Evolutionary conservation across 176 grass and related monocot species (phyloP).

Genomic region (Leersia perrieri): DNA sequence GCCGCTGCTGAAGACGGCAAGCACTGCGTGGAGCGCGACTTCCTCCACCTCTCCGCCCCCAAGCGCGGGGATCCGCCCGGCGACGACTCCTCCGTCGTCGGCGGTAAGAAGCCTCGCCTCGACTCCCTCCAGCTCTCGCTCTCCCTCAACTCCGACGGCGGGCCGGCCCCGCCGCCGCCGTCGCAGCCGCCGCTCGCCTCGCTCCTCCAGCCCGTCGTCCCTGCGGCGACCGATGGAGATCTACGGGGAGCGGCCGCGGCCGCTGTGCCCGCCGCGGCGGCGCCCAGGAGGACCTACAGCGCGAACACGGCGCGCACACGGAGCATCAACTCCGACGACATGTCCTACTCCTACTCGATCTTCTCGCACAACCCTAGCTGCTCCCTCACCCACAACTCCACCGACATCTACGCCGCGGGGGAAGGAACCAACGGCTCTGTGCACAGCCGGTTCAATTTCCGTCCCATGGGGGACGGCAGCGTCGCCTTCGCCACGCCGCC

Average conservation of each 20-base stretch:
- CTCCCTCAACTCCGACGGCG: constrained; percentile 65
- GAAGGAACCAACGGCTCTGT: constrained; percentile 98
- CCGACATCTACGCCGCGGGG: constrained; percentile 87
- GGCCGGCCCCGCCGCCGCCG: not conserved
- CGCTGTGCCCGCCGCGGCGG: constrained; percentile 17
- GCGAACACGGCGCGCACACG: constrained; percentile 62
- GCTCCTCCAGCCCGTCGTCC: constrained; percentile 14
- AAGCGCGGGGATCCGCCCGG: constrained; percentile 67
- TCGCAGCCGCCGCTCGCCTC: constrained; percentile 8
- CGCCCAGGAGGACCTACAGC: constrained; percentile 61
- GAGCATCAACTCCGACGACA: constrained; percentile 87
- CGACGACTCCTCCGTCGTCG: constrained; percentile 53
- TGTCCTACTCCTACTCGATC: constrained; percentile 91
- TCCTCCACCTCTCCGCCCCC: constrained; percentile 60
- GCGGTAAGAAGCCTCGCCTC: constrained; percentile 70
- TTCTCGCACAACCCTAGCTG: constrained; percentile 99
- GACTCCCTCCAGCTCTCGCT: constrained; percentile 78
- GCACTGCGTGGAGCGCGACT: constrained; percentile 66
- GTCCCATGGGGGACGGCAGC: constrained; percentile 87
- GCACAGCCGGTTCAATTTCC: constrained; percentile 89
- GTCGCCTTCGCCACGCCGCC: constrained; percentile 67
- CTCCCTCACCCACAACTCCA: constrained; percentile 91
- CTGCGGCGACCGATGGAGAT: constrained; percentile 22
- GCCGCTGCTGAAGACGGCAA: not conserved
- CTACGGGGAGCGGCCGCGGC: constrained; percentile 30